phyloP scores from a whole-genome alignment of 306 rosid genomes.

The Castanopsis chinensis region DNA sequence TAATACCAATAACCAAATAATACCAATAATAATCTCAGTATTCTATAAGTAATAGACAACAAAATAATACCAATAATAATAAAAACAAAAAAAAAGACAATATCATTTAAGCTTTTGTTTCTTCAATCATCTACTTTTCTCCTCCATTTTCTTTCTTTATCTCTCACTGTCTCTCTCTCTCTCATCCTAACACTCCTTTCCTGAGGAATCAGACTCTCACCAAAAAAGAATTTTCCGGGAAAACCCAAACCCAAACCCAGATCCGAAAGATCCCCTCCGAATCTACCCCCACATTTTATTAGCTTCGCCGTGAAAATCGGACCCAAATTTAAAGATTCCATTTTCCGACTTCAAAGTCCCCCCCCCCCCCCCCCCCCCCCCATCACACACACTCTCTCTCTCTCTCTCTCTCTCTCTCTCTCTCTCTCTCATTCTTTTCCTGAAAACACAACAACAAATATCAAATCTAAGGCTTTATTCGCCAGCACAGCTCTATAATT shows the following conservation, averaged over 20 bases:
- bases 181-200: constrained; percentile 5
- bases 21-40: background rate
- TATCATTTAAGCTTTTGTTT: constrained; percentile 5
- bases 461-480: constrained; percentile 12
- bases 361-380: no score
- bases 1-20: background rate
- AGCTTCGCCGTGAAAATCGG: constrained; percentile 15
- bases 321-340: constrained; percentile 28
- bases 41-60: background rate
- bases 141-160: constrained; percentile 13
- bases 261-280: constrained; percentile 44
- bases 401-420: no score
- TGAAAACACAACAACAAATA: constrained; percentile 1
- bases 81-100: background rate
- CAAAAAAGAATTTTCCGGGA: constrained; percentile 1
- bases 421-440: constrained; percentile 9
- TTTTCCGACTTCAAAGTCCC: background rate
- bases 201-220: constrained; percentile 6
- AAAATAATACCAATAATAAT: background rate
- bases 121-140: constrained; percentile 31
- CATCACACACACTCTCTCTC: no score
- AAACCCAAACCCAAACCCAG: constrained; percentile 40
- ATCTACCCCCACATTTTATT: constrained; percentile 8
- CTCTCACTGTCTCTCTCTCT: background rate
- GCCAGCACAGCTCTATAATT: background rate